Base-by-base conservation (phyloP, 116 monocot species). In the Papilionanthe hybrid region DNA sequence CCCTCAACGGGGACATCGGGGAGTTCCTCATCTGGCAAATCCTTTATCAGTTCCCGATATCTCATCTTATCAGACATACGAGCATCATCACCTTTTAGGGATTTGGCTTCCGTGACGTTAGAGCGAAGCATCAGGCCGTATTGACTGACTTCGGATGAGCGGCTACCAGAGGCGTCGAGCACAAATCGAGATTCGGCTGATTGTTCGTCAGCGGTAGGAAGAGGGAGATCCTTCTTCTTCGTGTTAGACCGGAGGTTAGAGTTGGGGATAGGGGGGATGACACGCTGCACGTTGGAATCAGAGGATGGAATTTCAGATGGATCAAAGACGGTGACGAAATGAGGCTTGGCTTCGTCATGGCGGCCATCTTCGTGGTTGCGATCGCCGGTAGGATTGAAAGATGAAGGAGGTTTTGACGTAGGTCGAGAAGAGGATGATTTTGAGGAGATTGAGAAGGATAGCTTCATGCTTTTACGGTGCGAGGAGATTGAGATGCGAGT, bases 21-120 rank as follows among this genome's bases (percentile, higher is more conserved):
- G 50, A 90, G 94, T 84, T 94, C 97, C 44, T 98, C 90, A 0
- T 94, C 97, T 0, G 94, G 97, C 0, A 92, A 82, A 23, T 25
- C 80, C 63, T 82, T 74, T 37, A 90, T 84, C 42, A 91, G 91
- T 37, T 88, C 85, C 65, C 60, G 78, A 75, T 80, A 92, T 37
- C 83, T 77, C 85, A 81, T 85, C 49, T 81, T 78, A 75, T 27
- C 44, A 45, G 9, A 43, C 72, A 10, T 30, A 45, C 23, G 79
- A 43, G 32, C 78, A 17, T 81, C 56, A 23, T 81, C 48, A 23
- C 81, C 13, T 29, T 27, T n/a, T 13, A 57, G 9, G 32, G 18
- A 42, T 32, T 12, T n/a, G 44, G 48, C 28, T 27, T 73, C 45
- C 44, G 44, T 13, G 19, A 23, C 60, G 23, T 42, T 63, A 17